Base-by-base conservation (phyloP, 2,329 filamentous ascomycete species). In the Aspergillus melleus region DNA sequence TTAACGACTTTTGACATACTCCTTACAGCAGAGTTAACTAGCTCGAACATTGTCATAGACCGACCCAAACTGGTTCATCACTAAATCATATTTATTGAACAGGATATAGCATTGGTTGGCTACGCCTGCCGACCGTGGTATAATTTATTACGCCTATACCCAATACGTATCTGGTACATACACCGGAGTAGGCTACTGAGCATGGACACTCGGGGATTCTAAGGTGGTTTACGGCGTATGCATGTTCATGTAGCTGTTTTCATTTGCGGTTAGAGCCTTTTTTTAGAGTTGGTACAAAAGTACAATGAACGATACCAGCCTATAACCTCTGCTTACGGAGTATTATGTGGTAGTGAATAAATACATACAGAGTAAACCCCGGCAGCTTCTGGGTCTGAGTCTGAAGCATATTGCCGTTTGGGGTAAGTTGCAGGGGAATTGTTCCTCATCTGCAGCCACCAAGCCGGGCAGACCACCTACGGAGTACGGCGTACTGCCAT, bases 391-490 rank as follows among this genome's bases (percentile, higher is more conserved):
- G 26, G 26, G 26, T 61, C 59, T 49, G 59, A 54, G 52, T 58
- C 52, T 58, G 57, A 62, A 62, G 59, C 59, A 61, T 46, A 62
- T 64, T 60, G 39, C 61, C 59, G 20, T 59, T 66, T 67, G 14
- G 36, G 58, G 64, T 59, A 61, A 63, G 62, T 57, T 66, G 65
- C 65, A 67, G 61, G 57, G 55, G 52, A 32, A 50, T 59, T 57
- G 55, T 59, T 62, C 60, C 61, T 58, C 64, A 61, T 62, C 64
- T 62, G 64, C 65, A 67, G 64, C 61, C 58, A 63, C 60, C 61
- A 60, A 54, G 58, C 50, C 52, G 62, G 54, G 57, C 49, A 49
- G 52, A 39, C 53, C 49, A 24, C 24, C 24, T 24, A 24, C 24
- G 24, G 24, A 24, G 24, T 24, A 24, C 24, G 49, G 26, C 47